phyloP scores from a whole-genome alignment of 2,329 filamentous ascomycete genomes.

The Calonectria fujianensis region DNA sequence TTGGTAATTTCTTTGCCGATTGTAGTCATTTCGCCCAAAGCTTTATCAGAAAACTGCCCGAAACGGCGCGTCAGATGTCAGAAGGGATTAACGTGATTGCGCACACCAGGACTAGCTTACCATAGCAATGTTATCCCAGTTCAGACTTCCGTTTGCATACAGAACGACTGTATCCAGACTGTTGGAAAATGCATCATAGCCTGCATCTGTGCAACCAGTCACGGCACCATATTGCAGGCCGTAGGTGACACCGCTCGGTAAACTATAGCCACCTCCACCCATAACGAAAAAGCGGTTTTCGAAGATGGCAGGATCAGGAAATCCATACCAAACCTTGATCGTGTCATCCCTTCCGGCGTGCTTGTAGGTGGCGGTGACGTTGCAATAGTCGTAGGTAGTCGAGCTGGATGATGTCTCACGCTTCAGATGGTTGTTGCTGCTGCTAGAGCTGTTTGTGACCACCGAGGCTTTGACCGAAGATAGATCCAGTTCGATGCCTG shows the following conservation, averaged over 20 bases:
- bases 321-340: conserved; percentile 58
- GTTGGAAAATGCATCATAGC: conserved; percentile 64
- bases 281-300: conserved; percentile 67
- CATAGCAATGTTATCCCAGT: conserved; percentile 69
- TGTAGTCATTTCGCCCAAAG: conserved; percentile 67
- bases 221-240: conserved; percentile 65
- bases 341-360: conserved; percentile 57
- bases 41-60: conserved; percentile 67
- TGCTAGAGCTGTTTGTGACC: conserved; percentile 49
- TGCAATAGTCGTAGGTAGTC: conserved; percentile 57
- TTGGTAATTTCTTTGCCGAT: conserved; percentile 67
- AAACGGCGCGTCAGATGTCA: too few species aligned
- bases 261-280: conserved; percentile 65
- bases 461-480: conserved; percentile 61
- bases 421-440: conserved; percentile 34
- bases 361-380: conserved; percentile 59
- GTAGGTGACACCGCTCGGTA: conserved; percentile 56
- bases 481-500: conserved; percentile 58
- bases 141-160: conserved; percentile 68
- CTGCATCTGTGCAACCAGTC: conserved; percentile 64
- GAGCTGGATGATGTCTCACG: background rate
- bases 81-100: too few species aligned
- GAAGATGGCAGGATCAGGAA: conserved; percentile 61
- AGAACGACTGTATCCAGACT: conserved; percentile 63
- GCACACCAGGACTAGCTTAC: background rate